Conservation (phyloP, 495 filamentous ascomycete genomes). For the Neurospora sublineolata region DNA sequence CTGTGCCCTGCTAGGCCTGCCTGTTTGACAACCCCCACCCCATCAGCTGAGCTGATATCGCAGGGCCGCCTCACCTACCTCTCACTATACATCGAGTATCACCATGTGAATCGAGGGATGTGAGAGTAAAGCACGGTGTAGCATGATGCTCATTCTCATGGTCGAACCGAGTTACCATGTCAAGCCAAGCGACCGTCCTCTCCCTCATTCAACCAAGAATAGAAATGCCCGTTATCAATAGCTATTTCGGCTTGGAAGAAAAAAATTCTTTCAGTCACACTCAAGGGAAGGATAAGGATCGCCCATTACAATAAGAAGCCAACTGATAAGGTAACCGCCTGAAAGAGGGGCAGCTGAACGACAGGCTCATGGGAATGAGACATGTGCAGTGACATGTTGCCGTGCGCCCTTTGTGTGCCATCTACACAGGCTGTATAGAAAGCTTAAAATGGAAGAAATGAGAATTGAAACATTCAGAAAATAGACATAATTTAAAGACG, state of each 20-base stretch:
- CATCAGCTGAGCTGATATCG: neutral
- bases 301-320: neutral
- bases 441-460: neutral
- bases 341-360: neutral
- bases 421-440: neutral
- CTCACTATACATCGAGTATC: neutral
- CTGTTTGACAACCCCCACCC: neutral
- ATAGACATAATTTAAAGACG: neutral
- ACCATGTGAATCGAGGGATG: neutral
- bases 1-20: neutral
- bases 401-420: neutral
- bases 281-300: neutral
- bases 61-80: neutral
- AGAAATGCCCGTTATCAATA: neutral
- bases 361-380: neutral
- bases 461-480: neutral
- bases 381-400: neutral
- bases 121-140: neutral
- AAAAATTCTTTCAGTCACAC: neutral
- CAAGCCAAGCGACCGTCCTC: neutral
- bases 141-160: neutral
- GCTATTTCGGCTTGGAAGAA: neutral
- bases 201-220: neutral
- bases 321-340: neutral
- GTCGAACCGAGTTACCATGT: neutral